Percentiles rank a stretch among this genome's conserved stretches.
phyloP scores from a whole-genome alignment of 2,329 filamentous ascomycete genomes.

The Harringtonia aguacate region DNA sequence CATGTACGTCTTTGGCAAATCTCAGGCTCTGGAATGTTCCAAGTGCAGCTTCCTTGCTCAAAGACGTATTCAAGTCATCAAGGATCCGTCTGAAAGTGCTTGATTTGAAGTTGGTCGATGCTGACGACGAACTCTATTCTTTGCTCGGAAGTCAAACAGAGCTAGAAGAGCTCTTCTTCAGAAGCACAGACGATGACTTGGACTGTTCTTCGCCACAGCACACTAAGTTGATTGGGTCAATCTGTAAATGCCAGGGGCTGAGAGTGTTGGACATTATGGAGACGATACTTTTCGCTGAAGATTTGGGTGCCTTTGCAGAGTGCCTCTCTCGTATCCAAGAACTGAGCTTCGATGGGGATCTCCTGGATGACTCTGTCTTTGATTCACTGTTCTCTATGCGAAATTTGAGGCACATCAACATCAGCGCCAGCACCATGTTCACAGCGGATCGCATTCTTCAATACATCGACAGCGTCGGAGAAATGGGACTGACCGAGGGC shows the following conservation, averaged over 20 bases:
- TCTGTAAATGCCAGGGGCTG: conserved; percentile 40
- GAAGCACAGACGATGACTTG: conserved; percentile 11
- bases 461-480: conserved; percentile 27
- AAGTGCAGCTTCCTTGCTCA: conserved; percentile 40
- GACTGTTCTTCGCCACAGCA: conserved; percentile 21
- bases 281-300: conserved; percentile 35
- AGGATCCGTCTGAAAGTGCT: conserved; percentile 34
- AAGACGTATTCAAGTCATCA: conserved; percentile 29
- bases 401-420: conserved; percentile 38
- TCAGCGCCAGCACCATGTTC: conserved; percentile 45
- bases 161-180: conserved; percentile 23
- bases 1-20: conserved; percentile 33
- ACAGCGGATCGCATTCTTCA: conserved; percentile 35
- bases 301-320: conserved; percentile 35
- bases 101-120: conserved; percentile 34
- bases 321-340: conserved; percentile 40
- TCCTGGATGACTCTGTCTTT: conserved; percentile 36
- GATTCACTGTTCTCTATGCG: conserved; percentile 23
- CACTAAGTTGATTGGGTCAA: conserved; percentile 21
- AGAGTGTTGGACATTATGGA: conserved; percentile 40
- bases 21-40: conserved; percentile 40
- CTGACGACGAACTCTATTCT: conserved; percentile 39
- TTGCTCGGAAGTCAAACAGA: conserved; percentile 37
- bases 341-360: conserved; percentile 43
- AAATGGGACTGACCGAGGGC: neutral